Evolutionary conservation across 257 asterid genomes (phyloP).

Genomic region (Primulina tabacum): DNA sequence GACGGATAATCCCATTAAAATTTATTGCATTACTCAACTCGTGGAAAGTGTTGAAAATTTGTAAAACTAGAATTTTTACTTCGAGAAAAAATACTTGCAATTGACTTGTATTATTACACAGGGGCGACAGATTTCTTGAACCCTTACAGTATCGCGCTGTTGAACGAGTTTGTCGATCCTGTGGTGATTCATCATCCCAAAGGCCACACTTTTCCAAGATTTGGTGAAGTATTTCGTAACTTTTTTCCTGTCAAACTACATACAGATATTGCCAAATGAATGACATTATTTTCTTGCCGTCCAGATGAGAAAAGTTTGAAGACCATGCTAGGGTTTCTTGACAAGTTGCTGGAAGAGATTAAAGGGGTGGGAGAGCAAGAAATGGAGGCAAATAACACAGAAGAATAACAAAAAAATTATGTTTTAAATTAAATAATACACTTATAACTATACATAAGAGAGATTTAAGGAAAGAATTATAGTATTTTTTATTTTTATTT

Average conservation of each 20-base stretch:
- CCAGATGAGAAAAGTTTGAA: constrained; percentile 55
- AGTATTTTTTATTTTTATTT: too few species aligned
- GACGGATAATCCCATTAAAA: not conserved
- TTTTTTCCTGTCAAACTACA: not conserved
- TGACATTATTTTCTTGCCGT: not conserved
- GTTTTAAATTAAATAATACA: not conserved
- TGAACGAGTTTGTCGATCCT: constrained; percentile 64
- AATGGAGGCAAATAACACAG: constrained; percentile 16
- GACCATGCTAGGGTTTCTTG: constrained; percentile 54
- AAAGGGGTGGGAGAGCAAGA: constrained; percentile 27
- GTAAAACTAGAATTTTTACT: not conserved
- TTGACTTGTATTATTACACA: constrained; percentile 26
- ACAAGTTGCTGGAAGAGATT: constrained; percentile 43
- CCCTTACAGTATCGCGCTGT: constrained; percentile 49
- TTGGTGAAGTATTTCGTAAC: not conserved
- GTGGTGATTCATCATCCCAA: constrained; percentile 69
- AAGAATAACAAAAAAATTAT: constrained; percentile 4
- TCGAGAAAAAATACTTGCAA: not conserved
- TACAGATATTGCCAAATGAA: not conserved
- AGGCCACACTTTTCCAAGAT: not conserved
- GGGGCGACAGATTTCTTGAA: constrained; percentile 75
- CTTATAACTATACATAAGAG: not conserved
- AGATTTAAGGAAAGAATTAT: too few species aligned
- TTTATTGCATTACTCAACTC: not conserved
- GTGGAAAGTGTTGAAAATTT: too few species aligned